phyloP scores from a whole-genome alignment of 2,329 filamentous ascomycete species.

The Bipolaris oryzae region DNA sequence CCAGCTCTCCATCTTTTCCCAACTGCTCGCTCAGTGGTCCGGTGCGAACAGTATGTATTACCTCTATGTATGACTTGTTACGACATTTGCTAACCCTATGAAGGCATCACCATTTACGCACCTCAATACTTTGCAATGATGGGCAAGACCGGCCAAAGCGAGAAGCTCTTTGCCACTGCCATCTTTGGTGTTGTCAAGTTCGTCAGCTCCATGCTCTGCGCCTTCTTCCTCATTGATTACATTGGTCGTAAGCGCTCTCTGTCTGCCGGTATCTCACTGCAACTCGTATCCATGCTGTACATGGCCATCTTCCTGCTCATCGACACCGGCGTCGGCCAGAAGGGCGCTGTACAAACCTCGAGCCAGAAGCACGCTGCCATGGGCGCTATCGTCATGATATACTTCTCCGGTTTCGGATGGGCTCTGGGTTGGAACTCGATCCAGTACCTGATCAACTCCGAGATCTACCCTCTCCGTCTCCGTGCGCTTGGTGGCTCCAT shows the following conservation, averaged over 20 bases:
- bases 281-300: conserved; percentile 61
- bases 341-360: conserved; percentile 56
- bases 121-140: conserved; percentile 74
- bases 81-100: background rate
- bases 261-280: conserved; percentile 55
- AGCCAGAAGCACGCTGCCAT: conserved; percentile 63
- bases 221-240: conserved; percentile 78
- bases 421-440: conserved; percentile 69
- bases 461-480: conserved; percentile 77
- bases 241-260: conserved; percentile 72
- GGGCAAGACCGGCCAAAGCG: conserved; percentile 70
- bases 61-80: conserved; percentile 49
- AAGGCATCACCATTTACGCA: conserved; percentile 71
- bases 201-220: conserved; percentile 68
- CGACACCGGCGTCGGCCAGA: conserved; percentile 61
- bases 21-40: conserved; percentile 76
- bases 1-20: conserved; percentile 70
- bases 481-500: conserved; percentile 72
- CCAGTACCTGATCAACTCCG: conserved; percentile 79
- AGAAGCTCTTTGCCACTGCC: conserved; percentile 74
- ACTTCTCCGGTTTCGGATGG: conserved; percentile 49
- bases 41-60: conserved; percentile 60
- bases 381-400: conserved; percentile 73
- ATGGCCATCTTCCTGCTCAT: conserved; percentile 63
- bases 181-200: conserved; percentile 80